Base-by-base conservation (phyloP, 2,329 filamentous ascomycete genomes). In the Zarea fungicola region DNA sequence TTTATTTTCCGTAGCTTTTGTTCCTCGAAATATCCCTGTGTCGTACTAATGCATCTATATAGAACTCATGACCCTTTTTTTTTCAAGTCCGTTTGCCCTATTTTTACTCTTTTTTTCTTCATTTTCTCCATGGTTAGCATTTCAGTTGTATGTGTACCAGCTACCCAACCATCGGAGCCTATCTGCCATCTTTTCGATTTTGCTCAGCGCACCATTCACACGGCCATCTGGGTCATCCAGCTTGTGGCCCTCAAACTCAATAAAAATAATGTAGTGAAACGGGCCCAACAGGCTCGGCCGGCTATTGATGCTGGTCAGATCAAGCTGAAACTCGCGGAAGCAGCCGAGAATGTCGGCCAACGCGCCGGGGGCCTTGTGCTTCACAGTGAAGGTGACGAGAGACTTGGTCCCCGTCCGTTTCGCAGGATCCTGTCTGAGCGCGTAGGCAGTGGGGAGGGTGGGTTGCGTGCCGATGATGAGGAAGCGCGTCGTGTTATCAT, bases 251-350 rank as follows among this genome's bases (percentile, higher is more conserved):
- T 86, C 80, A 59, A 95, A 90, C 72, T 97, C 92, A 25, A 96
- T 84, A 62, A 97, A 91, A 70, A 97, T 96, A 31, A 96, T 80
- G 69, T 97, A 97, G 64, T 95, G 84, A 80, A 95, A 97, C 18
- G 86, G 81, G 56, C 73, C 70, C 32, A 78, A 72, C 49, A 87
- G 78, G 59, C 87, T 90, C 5, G 92, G 92, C 55, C 92, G 72
- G 56, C 87, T 90, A 63, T 90, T 91, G 66, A 97, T 95, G 64
- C 85, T 92, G 25, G 91, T 96, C 56, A 97, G 71, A 63, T 96
- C 95, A 50, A 96, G 74, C 5, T 77, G 76, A 56, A 80, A 76
- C 7, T 72, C 73, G 54, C 83, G 83, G 69, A 97, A 97, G 49
- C 89, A 87, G 43, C 84, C 78, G 51, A 97, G 73, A 25, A 85